Evolutionary conservation across 164 flowering plant species (phyloP).

Genomic region (Sextonia rubra): DNA sequence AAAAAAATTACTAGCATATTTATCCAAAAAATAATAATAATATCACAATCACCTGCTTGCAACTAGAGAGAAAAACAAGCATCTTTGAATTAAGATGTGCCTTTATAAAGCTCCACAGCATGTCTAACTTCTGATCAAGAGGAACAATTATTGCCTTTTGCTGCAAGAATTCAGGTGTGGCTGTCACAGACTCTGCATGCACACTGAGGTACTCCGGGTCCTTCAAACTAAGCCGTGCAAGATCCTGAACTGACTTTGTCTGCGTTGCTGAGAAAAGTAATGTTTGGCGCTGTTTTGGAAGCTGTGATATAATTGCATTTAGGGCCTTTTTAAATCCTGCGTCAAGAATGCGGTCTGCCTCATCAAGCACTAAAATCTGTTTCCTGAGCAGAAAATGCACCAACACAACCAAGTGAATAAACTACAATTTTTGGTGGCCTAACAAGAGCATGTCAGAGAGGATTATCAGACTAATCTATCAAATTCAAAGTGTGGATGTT

Average conservation of each 20-base stretch:
- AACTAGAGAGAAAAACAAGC: conserved; percentile 81
- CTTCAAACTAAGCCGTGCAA: conserved; percentile 91
- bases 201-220: conserved; percentile 94
- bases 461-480: too few species aligned
- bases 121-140: conserved; percentile 77
- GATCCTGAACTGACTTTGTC: conserved; percentile 90
- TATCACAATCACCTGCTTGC: conserved; percentile 69
- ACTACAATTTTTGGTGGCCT: too few species aligned
- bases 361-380: conserved; percentile 96
- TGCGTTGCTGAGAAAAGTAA: conserved; percentile 95
- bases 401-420: conserved; percentile 27
- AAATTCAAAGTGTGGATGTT: too few species aligned
- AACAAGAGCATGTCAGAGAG: too few species aligned
- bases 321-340: conserved; percentile 57
- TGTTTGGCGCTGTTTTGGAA: conserved; percentile 81
- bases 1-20: too few species aligned
- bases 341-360: conserved; percentile 97
- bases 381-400: conserved; percentile 34
- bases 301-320: conserved; percentile 82
- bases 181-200: conserved; percentile 74
- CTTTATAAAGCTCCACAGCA: conserved; percentile 93
- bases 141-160: conserved; percentile 76
- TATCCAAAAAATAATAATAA: too few species aligned
- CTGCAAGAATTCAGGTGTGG: conserved; percentile 71
- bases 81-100: conserved; percentile 78